phyloP scores from a whole-genome alignment of 2,329 filamentous ascomycete species.

The Leptographium wingfieldii region DNA sequence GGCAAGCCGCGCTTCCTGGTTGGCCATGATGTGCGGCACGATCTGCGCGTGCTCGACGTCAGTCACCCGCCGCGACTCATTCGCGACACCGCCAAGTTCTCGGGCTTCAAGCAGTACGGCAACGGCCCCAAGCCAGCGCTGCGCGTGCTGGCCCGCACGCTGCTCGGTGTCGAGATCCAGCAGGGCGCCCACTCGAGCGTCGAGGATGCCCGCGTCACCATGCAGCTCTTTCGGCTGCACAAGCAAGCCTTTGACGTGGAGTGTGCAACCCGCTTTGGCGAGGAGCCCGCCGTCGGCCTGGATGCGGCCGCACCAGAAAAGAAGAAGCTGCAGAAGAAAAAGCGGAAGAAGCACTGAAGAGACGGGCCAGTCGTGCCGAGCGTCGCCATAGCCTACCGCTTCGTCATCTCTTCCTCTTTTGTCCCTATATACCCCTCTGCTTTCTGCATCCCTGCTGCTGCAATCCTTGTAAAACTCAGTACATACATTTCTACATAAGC shows the following conservation, averaged over 20 bases:
- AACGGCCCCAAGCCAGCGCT: slow-evolving; percentile 58
- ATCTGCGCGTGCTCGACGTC: slow-evolving; percentile 64
- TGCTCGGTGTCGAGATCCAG: slow-evolving; percentile 51
- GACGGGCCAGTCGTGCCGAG: neutral
- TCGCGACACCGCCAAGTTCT: slow-evolving; percentile 71
- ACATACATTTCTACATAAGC: neutral
- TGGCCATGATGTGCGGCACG: slow-evolving; percentile 73
- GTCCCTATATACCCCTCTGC: neutral
- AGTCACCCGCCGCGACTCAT: slow-evolving; percentile 66
- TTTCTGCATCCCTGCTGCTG: too few species aligned
- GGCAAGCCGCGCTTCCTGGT: slow-evolving; percentile 49
- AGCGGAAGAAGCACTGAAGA: slow-evolving; percentile 19
- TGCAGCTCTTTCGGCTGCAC: slow-evolving; percentile 74
- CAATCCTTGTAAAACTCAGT: too few species aligned
- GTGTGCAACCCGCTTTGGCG: slow-evolving; percentile 49
- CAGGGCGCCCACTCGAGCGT: slow-evolving; percentile 52
- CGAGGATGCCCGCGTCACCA: slow-evolving; percentile 76
- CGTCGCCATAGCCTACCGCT: neutral
- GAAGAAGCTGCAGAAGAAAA: slow-evolving; percentile 26
- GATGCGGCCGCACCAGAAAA: slow-evolving; percentile 19
- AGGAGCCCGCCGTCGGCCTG: neutral
- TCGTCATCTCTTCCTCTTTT: neutral
- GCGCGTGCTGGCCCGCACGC: slow-evolving; percentile 40
- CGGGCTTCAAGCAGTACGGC: slow-evolving; percentile 57
- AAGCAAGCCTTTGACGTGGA: slow-evolving; percentile 81